Evolutionary conservation across 768 basidiomycete species (phyloP), one percentile per base, ranked within the genome.

Genomic region (Lactarius tabidus): DNA sequence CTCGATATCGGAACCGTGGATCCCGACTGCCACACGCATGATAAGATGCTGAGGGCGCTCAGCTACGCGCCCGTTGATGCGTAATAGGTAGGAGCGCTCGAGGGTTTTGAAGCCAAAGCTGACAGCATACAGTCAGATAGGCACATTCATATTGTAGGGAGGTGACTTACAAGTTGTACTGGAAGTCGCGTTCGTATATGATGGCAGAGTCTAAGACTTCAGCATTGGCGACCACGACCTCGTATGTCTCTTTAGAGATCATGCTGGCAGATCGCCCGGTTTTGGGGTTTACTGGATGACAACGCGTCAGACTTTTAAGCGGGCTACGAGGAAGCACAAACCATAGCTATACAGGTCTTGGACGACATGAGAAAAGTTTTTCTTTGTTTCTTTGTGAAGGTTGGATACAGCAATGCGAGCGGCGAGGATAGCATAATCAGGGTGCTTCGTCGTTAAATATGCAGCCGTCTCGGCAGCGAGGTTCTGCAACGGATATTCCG

Each of bases 31-130:
- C 63, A 99, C 97, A 76, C 97, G 95, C 97, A 99, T 98, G 75
- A 98, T 89, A 86, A 98, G 92, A 76, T 98, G 97, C 72, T 98
- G 97, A 35, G 97, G 97, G 41, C 97, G 88, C 76, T 99, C 97
- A 48, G 95, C 95, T 55, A 96, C 93, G 65, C 91, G 91, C 48
- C 94, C 93, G 74, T 96, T 85, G 78, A 98, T 87, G 64, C 95
- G 88, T 48, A 99, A 88, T 7, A 98, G 86, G 77, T 99, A 99
- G 1, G 95, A 98, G 36, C 95, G 90, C 77, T 99, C 97, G 36
- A 99, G 87, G 3, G 97, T 99, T 78, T 99, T 99, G 86, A 98
- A 98, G n/a, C 97, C 97, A 73, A 99, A 99, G 79, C 91, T 93
- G 59, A 26, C 14, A 3, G 45, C 51, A 36, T 58, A 23, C 33